Base-by-base conservation (phyloP, 495 filamentous ascomycete species). In the Pseudevernia furfuracea region DNA sequence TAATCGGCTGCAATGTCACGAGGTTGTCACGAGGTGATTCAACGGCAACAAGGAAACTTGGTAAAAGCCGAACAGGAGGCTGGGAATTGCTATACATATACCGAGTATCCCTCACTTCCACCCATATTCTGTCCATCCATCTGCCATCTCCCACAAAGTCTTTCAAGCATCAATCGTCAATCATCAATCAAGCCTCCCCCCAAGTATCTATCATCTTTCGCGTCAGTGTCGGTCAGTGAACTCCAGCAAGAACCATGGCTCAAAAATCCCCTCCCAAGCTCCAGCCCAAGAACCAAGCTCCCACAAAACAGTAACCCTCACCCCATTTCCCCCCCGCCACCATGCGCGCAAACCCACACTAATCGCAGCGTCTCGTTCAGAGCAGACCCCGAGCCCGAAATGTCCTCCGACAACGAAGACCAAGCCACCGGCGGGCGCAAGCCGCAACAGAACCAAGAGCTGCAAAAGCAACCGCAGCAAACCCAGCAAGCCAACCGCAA, bases 261-360 rank as follows among this genome's bases (percentile, higher is more conserved):
- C 55, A 59, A 59, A 64, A 59, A 41, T 60, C 62, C 58, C 62
- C 62, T 60, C 62, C 62, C 46, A 64, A 64, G 56, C 62, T 64
- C 38, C 55, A 39, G 44, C 62, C 62, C 56, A 64, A 64, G 62
- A 64, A 64, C 62, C 62, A 58, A 59, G 62, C 62, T 59, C 62
- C 62, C 19, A 64, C 62, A n/a, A 64, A 64, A 56, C 62, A 64
- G 62, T 59, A 44, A 55, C 59, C 36, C 64, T 37, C 61, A 25
- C 48, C 49, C 23, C 6, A 19, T 5, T 30, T 25, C 36, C 37
- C 44, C 55, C 30, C 63, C 63, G 10, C 58, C 28, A 23, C 46
- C 32, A 30, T 4, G 21, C 39, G 46, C 48, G 17, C 59, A 38
- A 52, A 53, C 43, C 37, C 37, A 43, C 49, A 63, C 58, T 63